Evolutionary conservation across 306 rosid species (phyloP), one percentile per base, ranked within the genome.

Genomic region (Arachis hypogaea): DNA sequence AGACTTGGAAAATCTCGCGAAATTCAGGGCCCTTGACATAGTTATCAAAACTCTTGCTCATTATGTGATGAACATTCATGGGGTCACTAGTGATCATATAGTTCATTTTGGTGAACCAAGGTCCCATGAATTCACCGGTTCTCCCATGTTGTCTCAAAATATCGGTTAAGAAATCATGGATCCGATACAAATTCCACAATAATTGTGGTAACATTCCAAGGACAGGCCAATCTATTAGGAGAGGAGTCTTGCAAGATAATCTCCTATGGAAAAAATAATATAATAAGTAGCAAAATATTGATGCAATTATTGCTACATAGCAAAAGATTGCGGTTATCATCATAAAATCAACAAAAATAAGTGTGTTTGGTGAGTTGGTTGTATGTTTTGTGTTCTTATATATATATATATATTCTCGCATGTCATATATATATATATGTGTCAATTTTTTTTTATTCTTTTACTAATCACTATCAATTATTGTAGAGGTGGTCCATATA

Each of bases 191-290:
- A 4, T 84, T 78, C 10, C 1, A 6, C 10, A 79, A n/a, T 0
- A 74, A 0, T 4, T 42, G 60, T 1, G 86, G 86, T 3, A 77
- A 33, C 88, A 84, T 84, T 5, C 91, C 91, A 22, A 84, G 8
- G 9, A 84, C 2, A 0, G 85, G 86, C 67, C 76, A 86, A 6
- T 86, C 75, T 10, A 11, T 33, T 2, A 82, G 9, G 65, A 63
- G 29, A 0, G 80, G 73, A 38, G 10, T 4, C 73, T 4, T 73
- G 73, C 75, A 54, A 42, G 36, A 11, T 41, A 3, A 2, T 49
- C 47, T 77, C 12, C 73, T 0, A 45, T 36, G 36, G 3, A 67
- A 22, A 29, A 40, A 12, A 9, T 14, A 33, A 4, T 33, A 33
- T 2, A 2, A 46, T 2, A 72, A 9, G 10, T 74, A 18, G 49